These are phyloP conservation scores for Kingdonia uniflora DNA, from an alignment of 164 flowering plant genomes.

Conservation along the genomic window DNA sequence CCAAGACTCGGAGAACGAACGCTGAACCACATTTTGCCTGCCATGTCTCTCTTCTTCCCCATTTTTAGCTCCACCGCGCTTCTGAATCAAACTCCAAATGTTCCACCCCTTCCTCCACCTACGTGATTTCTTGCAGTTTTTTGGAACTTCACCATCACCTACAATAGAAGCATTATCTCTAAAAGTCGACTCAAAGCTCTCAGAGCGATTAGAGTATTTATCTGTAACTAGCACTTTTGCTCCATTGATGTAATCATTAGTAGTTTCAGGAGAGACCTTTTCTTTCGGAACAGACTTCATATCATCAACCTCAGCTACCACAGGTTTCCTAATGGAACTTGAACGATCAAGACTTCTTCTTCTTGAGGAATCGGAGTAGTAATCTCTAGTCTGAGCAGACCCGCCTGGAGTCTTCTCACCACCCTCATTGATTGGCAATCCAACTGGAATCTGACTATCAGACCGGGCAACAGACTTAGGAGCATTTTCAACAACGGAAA, in stretches of 20 bases:
- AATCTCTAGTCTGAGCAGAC: constrained; percentile 77
- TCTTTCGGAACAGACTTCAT: constrained; percentile 11
- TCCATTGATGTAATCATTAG: constrained; percentile 12
- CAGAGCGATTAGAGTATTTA: constrained; percentile 9
- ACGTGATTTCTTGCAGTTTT: constrained; percentile 51
- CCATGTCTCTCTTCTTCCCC: constrained; percentile 62
- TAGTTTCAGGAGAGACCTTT: constrained; percentile 17
- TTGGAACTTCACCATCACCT: constrained; percentile 26
- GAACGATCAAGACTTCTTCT: constrained; percentile 78
- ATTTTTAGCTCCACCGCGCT: constrained; percentile 47
- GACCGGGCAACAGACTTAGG: constrained; percentile 37
- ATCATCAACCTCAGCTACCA: constrained; percentile 46
- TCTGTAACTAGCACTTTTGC: constrained; percentile 12
- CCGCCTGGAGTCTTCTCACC: constrained; percentile 71
- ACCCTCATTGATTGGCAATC: constrained; percentile 43
- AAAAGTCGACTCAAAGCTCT: constrained; percentile 13
- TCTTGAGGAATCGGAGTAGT: constrained; percentile 58
- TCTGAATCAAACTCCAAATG: constrained; percentile 72
- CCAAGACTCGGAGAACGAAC: constrained; percentile 88
- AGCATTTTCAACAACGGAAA: constrained; percentile 67
- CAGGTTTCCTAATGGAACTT: constrained; percentile 52
- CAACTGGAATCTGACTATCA: constrained; percentile 71
- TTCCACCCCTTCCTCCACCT: constrained; percentile 80
- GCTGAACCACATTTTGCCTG: constrained; percentile 56
- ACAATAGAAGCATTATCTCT: constrained; percentile 13